Base-by-base conservation (phyloP, 2,329 filamentous ascomycete genomes). In the Sporothrix humicola region DNA sequence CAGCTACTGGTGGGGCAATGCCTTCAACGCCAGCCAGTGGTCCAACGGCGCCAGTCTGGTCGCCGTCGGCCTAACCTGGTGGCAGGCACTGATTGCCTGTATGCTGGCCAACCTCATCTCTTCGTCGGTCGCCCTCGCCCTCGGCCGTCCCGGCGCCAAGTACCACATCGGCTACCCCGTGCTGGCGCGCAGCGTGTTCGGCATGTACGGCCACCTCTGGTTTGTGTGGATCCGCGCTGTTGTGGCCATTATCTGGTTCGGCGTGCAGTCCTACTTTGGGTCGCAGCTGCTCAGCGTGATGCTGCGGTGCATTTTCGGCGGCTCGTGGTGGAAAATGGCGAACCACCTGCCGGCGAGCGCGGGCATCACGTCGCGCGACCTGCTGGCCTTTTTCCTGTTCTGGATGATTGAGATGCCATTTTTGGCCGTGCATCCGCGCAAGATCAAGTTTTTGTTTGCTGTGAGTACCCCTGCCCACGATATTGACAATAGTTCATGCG, bases 361-460 rank as follows among this genome's bases (percentile, higher is more conserved):
- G 8, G 81, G 81, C 20, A 83, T 82, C 63, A 82, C 81, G 5
- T 81, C 79, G 23, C 75, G 76, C 20, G 79, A 79, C 17, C 81
- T 82, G 77, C 76, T 80, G 13, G 76, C 79, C 0, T 82, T 81
- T 66, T 80, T 82, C 73, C 75, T 82, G 17, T 80, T 79, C 70
- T 83, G 81, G 81, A 75, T 81, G 46, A 73, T 81, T 61, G 80
- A 82, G 72, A 72, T 83, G 54, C 79, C 83, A 3, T 83, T 85
- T 75, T 81, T 81, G 23, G 79, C 82, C 54, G 81, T 85, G 73
- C 79, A 83, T 15, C 84, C 84, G 9, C 83, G 84, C 72, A 81
- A 82, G 52, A 74, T 83, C 10, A 80, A 81, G 4, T 79, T 81
- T 5, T 79, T 82, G 4, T 74, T 78, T 23, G 76, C 76, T 0